Evolutionary conservation across 768 basidiomycete genomes (phyloP), one percentile per base, ranked within the genome.

Genomic region (Stropharia rugosoannulata): DNA sequence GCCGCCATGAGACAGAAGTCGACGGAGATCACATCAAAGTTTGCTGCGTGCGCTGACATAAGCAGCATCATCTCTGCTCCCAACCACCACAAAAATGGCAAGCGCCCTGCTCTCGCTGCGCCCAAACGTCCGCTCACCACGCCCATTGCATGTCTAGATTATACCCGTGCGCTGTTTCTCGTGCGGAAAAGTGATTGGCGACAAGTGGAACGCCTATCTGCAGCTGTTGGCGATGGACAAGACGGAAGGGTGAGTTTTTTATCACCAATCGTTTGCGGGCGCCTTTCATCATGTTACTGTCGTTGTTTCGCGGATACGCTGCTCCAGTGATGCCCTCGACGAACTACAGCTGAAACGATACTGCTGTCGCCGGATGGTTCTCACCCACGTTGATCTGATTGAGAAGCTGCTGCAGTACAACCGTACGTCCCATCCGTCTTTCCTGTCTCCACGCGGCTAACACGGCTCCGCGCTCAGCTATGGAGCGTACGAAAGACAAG

Each of bases 381-480:
- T 98, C 51, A 98, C 96, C 0, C 96, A 98, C 69, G 96, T 98
- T 54, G 96, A 98, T 73, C 80, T 98, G 59, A 98, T 98, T 62
- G 96, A 98, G 74, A 98, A 98, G 73, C 80, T 98, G 15, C 77
- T 98, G 19, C 93, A 96, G 65, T 98, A 96, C 70, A 96, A 95
- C 71, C 94, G 95, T 97, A 49, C 63, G 89, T 77, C 15, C 11
- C 15, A 44, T 35, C 15, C 13, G 37, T 55, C 41, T 51, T 41
- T 11, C 25, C 52, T 50, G 18, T 18, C 25, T 48, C 22, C 5
- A 22, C 39, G 11, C 29, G 36, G 16, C 38, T 62, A 18, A 54
- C n/a, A 9, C 10, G 27, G 18, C 45, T 25, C 37, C 40, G 7
- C 27, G 15, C 39, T 45, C 55, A 81, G 80, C 78, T 52, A 79